Evolutionary conservation across 805 yeast genomes (phyloP).

Genomic region (Blastobotrys chiropterorum): DNA sequence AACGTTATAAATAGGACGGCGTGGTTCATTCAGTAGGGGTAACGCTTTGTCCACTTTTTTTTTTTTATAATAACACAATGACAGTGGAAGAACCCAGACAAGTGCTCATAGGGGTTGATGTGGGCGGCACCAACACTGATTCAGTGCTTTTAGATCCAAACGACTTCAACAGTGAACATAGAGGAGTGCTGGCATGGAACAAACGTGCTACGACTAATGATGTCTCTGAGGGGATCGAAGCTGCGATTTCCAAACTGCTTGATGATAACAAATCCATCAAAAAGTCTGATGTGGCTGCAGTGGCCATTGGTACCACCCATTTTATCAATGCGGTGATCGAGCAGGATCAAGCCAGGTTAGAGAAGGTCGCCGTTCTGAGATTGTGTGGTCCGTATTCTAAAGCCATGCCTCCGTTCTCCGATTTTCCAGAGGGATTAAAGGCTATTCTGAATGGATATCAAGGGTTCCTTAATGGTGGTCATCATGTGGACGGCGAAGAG

Average conservation of each 20-base stretch:
- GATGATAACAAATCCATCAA: constrained; percentile 4
- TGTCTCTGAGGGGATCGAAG: constrained; percentile 39
- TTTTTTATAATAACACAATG: too few species aligned
- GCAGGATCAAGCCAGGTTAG: constrained; percentile 38
- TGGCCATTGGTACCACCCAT: constrained; percentile 49
- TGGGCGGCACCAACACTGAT: constrained; percentile 49
- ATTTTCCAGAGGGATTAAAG: constrained; percentile 33
- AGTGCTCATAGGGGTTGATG: constrained; percentile 41
- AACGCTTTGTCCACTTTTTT: too few species aligned
- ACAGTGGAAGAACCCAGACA: constrained; percentile 3
- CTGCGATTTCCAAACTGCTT: constrained; percentile 34
- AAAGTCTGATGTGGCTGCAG: constrained; percentile 32
- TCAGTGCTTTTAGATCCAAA: constrained; percentile 40
- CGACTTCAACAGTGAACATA: constrained; percentile 6
- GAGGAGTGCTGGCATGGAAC: constrained; percentile 37
- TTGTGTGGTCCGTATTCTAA: constrained; percentile 40
- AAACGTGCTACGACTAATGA: constrained; percentile 41
- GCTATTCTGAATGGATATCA: constrained; percentile 9
- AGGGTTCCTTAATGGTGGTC: constrained; percentile 14
- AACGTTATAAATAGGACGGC: not conserved
- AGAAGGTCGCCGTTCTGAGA: constrained; percentile 42
- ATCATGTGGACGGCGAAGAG: constrained; percentile 13
- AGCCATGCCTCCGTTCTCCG: constrained; percentile 38
- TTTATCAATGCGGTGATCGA: constrained; percentile 47
- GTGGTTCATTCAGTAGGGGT: too few species aligned